Evolutionary conservation across 139 green algal species (phyloP).

Genomic region (Ostreobium quekettii): DNA sequence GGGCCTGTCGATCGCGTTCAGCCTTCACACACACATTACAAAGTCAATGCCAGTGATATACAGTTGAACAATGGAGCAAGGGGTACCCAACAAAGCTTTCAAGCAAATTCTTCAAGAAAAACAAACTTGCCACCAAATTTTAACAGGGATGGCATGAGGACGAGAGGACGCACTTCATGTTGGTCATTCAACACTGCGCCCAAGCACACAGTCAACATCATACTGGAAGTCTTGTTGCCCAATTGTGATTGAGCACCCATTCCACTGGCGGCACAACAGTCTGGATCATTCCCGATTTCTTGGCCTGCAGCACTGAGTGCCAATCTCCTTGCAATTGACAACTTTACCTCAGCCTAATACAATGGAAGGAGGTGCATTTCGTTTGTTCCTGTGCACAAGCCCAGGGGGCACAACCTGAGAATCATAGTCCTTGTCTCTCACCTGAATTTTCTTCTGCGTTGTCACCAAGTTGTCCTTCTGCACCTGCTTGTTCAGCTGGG

Average conservation of each 20-base stretch:
- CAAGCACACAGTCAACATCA: no score
- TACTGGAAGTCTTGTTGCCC: no score
- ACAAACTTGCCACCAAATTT: background rate
- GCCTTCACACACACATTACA: background rate
- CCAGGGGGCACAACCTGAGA: background rate
- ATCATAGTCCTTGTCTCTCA: no score
- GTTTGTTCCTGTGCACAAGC: background rate
- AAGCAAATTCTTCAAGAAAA: conserved; percentile 5
- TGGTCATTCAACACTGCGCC: no score
- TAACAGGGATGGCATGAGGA: background rate
- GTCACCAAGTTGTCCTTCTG: conserved; percentile 46
- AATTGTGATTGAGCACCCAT: no score
- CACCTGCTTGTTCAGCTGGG: conserved; percentile 67
- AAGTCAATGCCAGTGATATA: background rate
- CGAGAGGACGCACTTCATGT: no score
- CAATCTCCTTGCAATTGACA: no score
- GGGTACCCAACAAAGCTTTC: background rate
- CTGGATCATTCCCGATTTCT: no score
- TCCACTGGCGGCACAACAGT: no score
- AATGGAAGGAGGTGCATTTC: background rate
- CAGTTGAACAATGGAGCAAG: background rate
- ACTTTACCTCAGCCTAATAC: no score
- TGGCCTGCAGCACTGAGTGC: no score
- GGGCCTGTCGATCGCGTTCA: conserved; percentile 25
- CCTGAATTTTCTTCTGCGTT: conserved; percentile 46